Conservation (phyloP, 2,329 filamentous ascomycete genomes). For the Aureobasidium mangrovei region DNA sequence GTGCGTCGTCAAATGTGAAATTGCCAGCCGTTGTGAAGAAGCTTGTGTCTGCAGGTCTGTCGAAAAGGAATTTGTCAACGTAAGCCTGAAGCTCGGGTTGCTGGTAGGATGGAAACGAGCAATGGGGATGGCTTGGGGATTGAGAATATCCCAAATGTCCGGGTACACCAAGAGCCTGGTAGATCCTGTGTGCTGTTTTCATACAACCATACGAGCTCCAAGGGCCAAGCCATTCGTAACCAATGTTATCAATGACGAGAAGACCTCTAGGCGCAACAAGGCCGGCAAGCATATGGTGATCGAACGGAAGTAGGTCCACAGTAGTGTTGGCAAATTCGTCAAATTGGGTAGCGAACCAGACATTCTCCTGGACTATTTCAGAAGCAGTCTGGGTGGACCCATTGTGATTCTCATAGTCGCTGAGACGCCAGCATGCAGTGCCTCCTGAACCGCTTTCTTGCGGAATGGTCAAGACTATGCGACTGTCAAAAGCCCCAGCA, state of each 20-base stretch:
- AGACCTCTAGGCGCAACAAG: slow-evolving; percentile 49
- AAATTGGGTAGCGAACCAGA: slow-evolving; percentile 53
- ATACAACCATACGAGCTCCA: slow-evolving; percentile 50
- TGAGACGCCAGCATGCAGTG: slow-evolving; percentile 49
- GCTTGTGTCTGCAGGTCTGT: slow-evolving; percentile 24
- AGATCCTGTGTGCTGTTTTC: slow-evolving; percentile 46
- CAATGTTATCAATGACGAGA: slow-evolving; percentile 49
- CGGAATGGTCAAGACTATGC: slow-evolving; percentile 52
- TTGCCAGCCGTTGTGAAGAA: slow-evolving; percentile 22
- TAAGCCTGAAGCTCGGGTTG: slow-evolving; percentile 45
- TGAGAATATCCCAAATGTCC: slow-evolving; percentile 52
- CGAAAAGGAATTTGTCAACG: slow-evolving; percentile 47
- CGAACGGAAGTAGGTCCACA: slow-evolving; percentile 40
- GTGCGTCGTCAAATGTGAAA: slow-evolving; percentile 27
- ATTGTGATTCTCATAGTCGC: slow-evolving; percentile 33
- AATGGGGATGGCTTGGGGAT: slow-evolving; percentile 47
- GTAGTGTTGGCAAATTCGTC: slow-evolving; percentile 43
- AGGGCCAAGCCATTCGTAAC: slow-evolving; percentile 50
- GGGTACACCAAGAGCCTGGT: slow-evolving; percentile 44
- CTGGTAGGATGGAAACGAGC: slow-evolving; percentile 47
- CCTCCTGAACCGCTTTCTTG: slow-evolving; percentile 54
- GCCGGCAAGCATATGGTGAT: slow-evolving; percentile 51
- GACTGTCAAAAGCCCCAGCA: slow-evolving; percentile 49
- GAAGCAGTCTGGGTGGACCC: slow-evolving; percentile 53
- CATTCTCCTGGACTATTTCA: slow-evolving; percentile 53